Evolutionary conservation across 192 early-diverging fungal species (phyloP).

Genomic region (Piromyces sp.): DNA sequence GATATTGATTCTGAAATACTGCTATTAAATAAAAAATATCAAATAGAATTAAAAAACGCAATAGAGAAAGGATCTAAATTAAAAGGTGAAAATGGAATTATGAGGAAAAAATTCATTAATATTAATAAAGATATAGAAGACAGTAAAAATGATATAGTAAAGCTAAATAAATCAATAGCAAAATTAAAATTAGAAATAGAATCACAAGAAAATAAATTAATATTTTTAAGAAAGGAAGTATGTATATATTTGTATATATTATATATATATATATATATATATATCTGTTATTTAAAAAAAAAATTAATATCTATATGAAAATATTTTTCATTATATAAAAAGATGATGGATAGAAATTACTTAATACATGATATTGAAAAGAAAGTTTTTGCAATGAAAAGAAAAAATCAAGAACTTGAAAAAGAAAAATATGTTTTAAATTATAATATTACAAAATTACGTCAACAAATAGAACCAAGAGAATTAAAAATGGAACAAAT

Average conservation of each 20-base stretch:
- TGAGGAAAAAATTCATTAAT: slow-evolving; percentile 15
- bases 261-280: too few relatives aligned
- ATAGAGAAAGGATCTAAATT: slow-evolving; percentile 12
- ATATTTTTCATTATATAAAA: too few relatives aligned
- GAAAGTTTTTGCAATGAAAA: slow-evolving; percentile 32
- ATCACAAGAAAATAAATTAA: slow-evolving; percentile 25
- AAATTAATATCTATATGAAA: too few relatives aligned
- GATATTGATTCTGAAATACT: slow-evolving; percentile 23
- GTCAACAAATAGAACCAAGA: slow-evolving; percentile 33
- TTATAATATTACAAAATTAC: slow-evolving; percentile 33
- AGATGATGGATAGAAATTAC: slow-evolving; percentile 37
- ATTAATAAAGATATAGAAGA: slow-evolving; percentile 26
- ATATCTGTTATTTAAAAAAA: neutral
- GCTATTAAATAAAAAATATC: slow-evolving; percentile 17
- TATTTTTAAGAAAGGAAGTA: slow-evolving; percentile 24
- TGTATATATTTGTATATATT: neutral
- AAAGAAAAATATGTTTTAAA: slow-evolving; percentile 44
- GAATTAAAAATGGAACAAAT: slow-evolving; percentile 28
- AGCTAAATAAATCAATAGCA: slow-evolving; percentile 16
- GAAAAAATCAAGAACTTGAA: slow-evolving; percentile 40
- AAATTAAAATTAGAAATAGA: slow-evolving; percentile 20
- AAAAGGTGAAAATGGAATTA: slow-evolving; percentile 18
- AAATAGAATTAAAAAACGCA: slow-evolving; percentile 21
- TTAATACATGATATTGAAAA: slow-evolving; percentile 38
- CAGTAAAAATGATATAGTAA: slow-evolving; percentile 23